These are phyloP conservation scores for Wickerhamomyces ciferrii DNA, from an alignment of 805 yeast genomes.

Conservation along the genomic window DNA sequence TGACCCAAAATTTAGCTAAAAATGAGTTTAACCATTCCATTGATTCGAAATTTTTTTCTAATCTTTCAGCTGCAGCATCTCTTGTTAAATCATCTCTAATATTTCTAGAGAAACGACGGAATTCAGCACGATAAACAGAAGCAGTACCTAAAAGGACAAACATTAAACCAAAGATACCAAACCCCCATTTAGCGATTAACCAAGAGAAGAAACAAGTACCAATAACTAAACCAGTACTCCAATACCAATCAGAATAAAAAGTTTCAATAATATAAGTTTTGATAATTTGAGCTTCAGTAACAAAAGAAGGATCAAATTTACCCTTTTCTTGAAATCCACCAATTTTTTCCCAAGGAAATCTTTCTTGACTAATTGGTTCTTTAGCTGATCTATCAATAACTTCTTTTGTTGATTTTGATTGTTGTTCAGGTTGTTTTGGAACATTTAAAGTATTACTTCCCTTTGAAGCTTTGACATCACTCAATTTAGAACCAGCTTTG, in stretches of 20 bases:
- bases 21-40: constrained; percentile 81
- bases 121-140: constrained; percentile 67
- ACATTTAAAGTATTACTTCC: no score
- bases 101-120: constrained; percentile 69
- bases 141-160: constrained; percentile 56
- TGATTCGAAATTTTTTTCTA: constrained; percentile 62
- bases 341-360: constrained; percentile 31
- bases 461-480: background rate
- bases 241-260: constrained; percentile 67
- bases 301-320: constrained; percentile 17
- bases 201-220: constrained; percentile 75
- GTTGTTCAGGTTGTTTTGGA: background rate
- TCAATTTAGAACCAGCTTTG: background rate
- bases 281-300: constrained; percentile 30
- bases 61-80: constrained; percentile 52
- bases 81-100: constrained; percentile 74
- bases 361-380: background rate
- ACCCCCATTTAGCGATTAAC: constrained; percentile 56
- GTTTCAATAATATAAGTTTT: constrained; percentile 62
- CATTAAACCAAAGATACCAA: constrained; percentile 57
- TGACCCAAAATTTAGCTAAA: constrained; percentile 79
- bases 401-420: background rate
- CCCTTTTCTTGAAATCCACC: constrained; percentile 23
- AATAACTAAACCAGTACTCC: constrained; percentile 56
- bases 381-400: background rate